Base-by-base conservation (phyloP, 1,284 basidiomycete genomes). In the Ganoderma lucidum region DNA sequence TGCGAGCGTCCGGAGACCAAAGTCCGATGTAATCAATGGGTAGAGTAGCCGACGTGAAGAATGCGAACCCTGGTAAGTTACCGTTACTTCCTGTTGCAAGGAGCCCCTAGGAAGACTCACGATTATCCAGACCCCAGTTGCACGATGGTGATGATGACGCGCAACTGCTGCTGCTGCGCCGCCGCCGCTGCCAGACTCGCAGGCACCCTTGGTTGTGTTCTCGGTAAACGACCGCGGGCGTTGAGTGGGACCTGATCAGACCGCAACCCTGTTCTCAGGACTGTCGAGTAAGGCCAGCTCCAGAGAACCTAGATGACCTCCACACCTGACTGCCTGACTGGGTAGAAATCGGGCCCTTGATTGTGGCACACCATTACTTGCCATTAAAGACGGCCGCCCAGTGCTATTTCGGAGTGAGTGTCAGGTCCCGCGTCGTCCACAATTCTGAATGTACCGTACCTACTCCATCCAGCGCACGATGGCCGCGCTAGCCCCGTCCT, bases 331-430 rank as follows among this genome's bases (percentile, higher is more conserved):
- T 39, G 35, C 35, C 35, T 35, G 17, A n/a, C 10, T 35, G 8
- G 35, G 35, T 35, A 28, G 23, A 59, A n/a, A 23, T 35, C n/a
- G 56, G 56, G 35, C 59, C 59, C 51, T 35, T 73, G 72, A 73
- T 73, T 60, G 72, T 73, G 72, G 72, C 72, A 66, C 70, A 66
- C 70, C 56, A 62, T 62, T n/a, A 32, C 65, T 44, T 56, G 56
- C 44, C 51, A 28, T 17, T 28, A 32, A 23, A 15, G 44, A 19
- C 56, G 48, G 41, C 63, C 32, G 45, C 65, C 48, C 55, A 55
- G 44, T 64, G 45, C 63, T 39, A 51, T 55, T 51, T 64, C 56
- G 59, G 69, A 56, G 61, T 28, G 60, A 67, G 53, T 66, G 67
- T 62, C 65, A 66, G 56, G 58, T 30, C 59, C 64, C 35, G 65